These are phyloP conservation scores for Piper betle DNA, from an alignment of 164 flowering plant species.

Conservation along the genomic window DNA sequence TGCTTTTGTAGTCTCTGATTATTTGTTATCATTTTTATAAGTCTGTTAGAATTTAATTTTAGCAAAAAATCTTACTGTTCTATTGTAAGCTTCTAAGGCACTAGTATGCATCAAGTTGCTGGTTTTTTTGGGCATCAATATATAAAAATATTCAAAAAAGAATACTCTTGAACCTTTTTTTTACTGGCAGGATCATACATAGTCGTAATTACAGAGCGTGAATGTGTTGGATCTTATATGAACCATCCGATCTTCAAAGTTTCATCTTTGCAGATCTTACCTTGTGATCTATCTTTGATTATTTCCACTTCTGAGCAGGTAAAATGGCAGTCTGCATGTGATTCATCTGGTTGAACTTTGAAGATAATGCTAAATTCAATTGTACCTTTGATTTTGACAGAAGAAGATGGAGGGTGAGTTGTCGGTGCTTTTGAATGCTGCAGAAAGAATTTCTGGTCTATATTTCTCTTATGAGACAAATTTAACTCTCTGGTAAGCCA, in stretches of 20 bases:
- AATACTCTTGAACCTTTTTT: neutral
- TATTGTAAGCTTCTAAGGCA: too few relatives aligned
- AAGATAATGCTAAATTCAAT: neutral
- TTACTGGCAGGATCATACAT: conserved; percentile 58
- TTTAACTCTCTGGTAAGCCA: conserved; percentile 68
- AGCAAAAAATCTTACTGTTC: too few relatives aligned
- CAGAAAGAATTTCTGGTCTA: conserved; percentile 76
- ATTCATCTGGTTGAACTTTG: neutral
- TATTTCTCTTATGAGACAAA: conserved; percentile 86
- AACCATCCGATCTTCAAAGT: conserved; percentile 81
- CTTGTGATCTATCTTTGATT: conserved; percentile 69
- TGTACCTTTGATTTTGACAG: conserved; percentile 31
- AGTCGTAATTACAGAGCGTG: conserved; percentile 60
- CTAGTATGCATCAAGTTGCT: neutral
- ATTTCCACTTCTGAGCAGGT: conserved; percentile 73
- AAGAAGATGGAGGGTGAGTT: conserved; percentile 86
- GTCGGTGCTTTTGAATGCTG: conserved; percentile 56
- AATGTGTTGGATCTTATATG: conserved; percentile 80
- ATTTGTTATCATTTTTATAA: too few relatives aligned
- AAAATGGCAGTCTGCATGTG: neutral
- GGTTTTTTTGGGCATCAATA: too few relatives aligned
- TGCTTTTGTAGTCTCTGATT: too few relatives aligned
- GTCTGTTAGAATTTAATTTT: too few relatives aligned
- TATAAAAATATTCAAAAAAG: too few relatives aligned
- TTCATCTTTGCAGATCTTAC: conserved; percentile 60